phyloP scores from a whole-genome alignment of 176 grass and related monocot genomes.

The Aegilops umbellulata region DNA sequence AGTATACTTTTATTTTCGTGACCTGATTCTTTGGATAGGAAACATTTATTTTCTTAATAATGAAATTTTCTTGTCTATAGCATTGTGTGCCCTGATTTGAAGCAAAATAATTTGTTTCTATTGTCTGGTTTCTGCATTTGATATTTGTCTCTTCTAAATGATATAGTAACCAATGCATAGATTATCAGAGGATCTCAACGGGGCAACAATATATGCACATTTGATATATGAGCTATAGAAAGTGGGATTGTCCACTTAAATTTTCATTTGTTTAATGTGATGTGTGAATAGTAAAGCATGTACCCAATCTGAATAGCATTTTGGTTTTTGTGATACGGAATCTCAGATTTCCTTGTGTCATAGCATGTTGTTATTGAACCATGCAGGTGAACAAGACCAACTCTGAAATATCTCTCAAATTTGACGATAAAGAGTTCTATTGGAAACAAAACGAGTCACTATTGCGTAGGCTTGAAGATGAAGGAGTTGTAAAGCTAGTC shows the following conservation, averaged over 20 bases:
- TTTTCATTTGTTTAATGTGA: not conserved
- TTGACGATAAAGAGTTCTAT: slow-evolving; percentile 56
- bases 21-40: not conserved
- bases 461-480: slow-evolving; percentile 72
- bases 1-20: not conserved
- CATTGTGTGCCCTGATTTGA: not conserved
- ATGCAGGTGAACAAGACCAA: slow-evolving; percentile 83
- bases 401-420: slow-evolving; percentile 57
- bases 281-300: not conserved
- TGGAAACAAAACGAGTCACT: slow-evolving; percentile 63
- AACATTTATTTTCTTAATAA: not conserved
- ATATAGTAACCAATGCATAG: not conserved
- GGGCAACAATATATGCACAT: no score
- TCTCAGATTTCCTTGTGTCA: slow-evolving; percentile 27
- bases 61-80: not conserved
- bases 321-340: not conserved
- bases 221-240: not conserved
- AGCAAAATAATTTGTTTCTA: not conserved
- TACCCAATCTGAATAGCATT: not conserved
- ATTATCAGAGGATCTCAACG: not conserved
- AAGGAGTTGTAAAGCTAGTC: slow-evolving; percentile 88
- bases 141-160: not conserved
- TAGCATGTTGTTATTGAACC: slow-evolving; percentile 20
- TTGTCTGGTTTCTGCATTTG: not conserved
- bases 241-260: not conserved